Evolutionary conservation across 805 yeast genomes (phyloP).

Genomic region (Danielia reshetovae): DNA sequence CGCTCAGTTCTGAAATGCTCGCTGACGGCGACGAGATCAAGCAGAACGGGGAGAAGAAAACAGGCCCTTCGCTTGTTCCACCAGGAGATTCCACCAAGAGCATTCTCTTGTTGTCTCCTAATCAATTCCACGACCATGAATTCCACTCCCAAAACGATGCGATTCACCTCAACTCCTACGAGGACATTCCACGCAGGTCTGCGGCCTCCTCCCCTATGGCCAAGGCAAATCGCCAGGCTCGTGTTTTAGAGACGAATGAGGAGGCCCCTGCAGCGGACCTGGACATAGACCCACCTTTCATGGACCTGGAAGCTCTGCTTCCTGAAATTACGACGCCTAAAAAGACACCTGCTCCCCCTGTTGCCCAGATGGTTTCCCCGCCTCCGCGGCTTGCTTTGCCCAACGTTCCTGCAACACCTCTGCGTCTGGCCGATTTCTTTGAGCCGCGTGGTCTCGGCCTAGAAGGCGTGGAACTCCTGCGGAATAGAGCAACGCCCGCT

Average conservation of each 20-base stretch:
- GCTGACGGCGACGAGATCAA: background rate
- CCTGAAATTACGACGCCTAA: constrained; percentile 13
- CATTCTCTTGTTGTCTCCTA: constrained; percentile 36
- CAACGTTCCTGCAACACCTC: constrained; percentile 28
- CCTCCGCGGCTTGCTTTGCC: constrained; percentile 35
- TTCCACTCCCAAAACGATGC: constrained; percentile 16
- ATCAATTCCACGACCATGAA: constrained; percentile 33
- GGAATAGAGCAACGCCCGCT: constrained; percentile 27
- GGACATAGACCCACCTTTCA: too few relatives aligned
- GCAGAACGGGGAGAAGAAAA: background rate
- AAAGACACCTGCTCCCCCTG: constrained; percentile 1
- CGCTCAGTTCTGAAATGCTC: background rate
- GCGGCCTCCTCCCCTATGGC: constrained; percentile 39
- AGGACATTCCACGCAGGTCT: constrained; percentile 23
- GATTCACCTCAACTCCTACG: constrained; percentile 5
- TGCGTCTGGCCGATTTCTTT: constrained; percentile 1
- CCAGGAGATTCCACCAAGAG: constrained; percentile 21
- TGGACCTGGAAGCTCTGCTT: too few relatives aligned
- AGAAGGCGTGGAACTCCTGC: constrained; percentile 26
- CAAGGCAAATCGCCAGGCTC: constrained; percentile 40
- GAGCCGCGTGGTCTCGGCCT: constrained; percentile 35
- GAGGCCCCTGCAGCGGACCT: constrained; percentile 8
- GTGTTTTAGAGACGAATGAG: constrained; percentile 39
- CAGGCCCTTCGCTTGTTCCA: constrained; percentile 1
- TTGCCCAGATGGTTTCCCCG: constrained; percentile 26